Conservation (phyloP, 2,329 filamentous ascomycete genomes). For the Nannizzia gypsea region DNA sequence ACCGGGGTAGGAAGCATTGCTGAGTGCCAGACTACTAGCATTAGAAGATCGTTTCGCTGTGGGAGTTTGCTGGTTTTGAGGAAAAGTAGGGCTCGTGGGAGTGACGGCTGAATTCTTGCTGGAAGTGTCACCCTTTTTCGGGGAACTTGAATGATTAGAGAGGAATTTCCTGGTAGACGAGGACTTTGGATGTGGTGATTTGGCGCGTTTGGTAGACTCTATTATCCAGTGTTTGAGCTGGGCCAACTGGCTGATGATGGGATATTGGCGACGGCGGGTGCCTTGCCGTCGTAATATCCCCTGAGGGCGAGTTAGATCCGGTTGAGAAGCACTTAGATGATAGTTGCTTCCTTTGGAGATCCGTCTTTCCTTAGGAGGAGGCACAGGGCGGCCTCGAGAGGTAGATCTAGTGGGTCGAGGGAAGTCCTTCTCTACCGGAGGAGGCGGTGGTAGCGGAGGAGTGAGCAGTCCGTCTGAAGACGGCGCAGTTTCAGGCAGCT, state of each 20-base stretch:
- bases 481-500: slow-evolving; percentile 51
- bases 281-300: slow-evolving; percentile 45
- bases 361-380: slow-evolving; percentile 76
- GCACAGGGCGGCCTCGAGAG: slow-evolving; percentile 62
- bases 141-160: slow-evolving; percentile 28
- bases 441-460: slow-evolving; percentile 43
- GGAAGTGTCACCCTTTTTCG: slow-evolving; percentile 26
- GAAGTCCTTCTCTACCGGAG: slow-evolving; percentile 62
- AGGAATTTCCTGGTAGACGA: slow-evolving; percentile 28
- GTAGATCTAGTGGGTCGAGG: slow-evolving; percentile 62
- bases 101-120: slow-evolving; percentile 21
- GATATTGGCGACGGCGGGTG: slow-evolving; percentile 47
- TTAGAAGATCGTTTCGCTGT: slow-evolving; percentile 32
- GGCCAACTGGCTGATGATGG: slow-evolving; percentile 55
- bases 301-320: slow-evolving; percentile 48
- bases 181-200: slow-evolving; percentile 39
- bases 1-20: slow-evolving; percentile 32
- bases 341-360: slow-evolving; percentile 72
- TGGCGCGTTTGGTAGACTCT: slow-evolving; percentile 52
- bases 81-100: slow-evolving; percentile 17
- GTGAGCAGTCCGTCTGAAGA: slow-evolving; percentile 25
- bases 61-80: slow-evolving; percentile 23
- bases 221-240: slow-evolving; percentile 63
- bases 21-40: slow-evolving; percentile 32
- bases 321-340: slow-evolving; percentile 64